A percentile compares a stretch with the other conserved stretches of the same genome.
These are phyloP conservation scores for Elasticomyces elasticus DNA, from an alignment of 495 filamentous ascomycete species.

Conservation along the genomic window DNA sequence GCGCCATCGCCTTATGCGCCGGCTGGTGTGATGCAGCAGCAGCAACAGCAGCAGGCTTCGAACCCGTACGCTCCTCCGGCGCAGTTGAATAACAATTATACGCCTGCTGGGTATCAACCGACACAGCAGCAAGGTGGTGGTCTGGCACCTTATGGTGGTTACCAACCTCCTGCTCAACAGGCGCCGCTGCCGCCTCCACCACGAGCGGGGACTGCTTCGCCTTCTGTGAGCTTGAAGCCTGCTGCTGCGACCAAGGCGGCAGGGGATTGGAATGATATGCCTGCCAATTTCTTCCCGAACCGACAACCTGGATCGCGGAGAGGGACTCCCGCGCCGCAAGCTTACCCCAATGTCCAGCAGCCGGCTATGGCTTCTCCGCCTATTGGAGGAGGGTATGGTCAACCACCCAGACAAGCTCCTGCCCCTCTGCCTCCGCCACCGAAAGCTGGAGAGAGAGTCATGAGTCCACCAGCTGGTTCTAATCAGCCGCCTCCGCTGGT, in stretches of 20 bases:
- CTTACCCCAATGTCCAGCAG: constrained; percentile 54
- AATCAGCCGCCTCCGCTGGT: constrained; percentile 32
- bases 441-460: constrained; percentile 41
- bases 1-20: constrained; percentile 24
- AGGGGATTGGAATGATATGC: constrained; percentile 89
- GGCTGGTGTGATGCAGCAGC: constrained; percentile 8
- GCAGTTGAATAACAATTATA: constrained; percentile 46
- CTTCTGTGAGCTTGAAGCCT: constrained; percentile 53
- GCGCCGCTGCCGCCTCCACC: constrained; percentile 45
- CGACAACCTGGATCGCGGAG: constrained; percentile 52
- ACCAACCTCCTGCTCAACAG: constrained; percentile 25
- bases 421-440: constrained; percentile 51
- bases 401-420: constrained; percentile 22
- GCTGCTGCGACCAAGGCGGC: constrained; percentile 58
- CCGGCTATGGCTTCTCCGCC: constrained; percentile 32
- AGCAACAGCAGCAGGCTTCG: background rate
- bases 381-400: constrained; percentile 27
- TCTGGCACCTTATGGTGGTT: constrained; percentile 15
- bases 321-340: constrained; percentile 54
- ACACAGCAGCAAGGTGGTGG: constrained; percentile 23
- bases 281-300: constrained; percentile 61
- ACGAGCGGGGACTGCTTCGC: constrained; percentile 48
- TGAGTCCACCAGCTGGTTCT: constrained; percentile 43
- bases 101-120: constrained; percentile 38
- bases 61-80: constrained; percentile 10